Conservation (phyloP, 2,329 filamentous ascomycete genomes). For the Endothia cerciana region DNA sequence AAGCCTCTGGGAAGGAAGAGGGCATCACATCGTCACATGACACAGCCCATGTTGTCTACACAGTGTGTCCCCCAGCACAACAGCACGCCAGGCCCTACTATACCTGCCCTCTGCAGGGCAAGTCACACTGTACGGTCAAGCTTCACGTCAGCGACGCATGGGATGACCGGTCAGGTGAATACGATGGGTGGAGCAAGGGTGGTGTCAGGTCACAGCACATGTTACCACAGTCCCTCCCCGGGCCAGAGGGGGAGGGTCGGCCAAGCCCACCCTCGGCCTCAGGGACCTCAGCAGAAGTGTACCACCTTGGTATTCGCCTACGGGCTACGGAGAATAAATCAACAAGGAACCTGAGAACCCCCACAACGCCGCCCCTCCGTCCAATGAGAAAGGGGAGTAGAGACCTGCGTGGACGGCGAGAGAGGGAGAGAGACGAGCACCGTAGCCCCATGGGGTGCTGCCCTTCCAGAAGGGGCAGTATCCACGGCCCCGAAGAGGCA, state of each 20-base stretch:
- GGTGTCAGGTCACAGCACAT: slow-evolving; percentile 17
- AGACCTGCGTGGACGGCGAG: neutral
- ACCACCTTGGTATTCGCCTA: slow-evolving; percentile 24
- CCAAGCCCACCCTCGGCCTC: slow-evolving; percentile 6
- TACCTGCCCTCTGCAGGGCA: neutral
- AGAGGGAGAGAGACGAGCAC: neutral
- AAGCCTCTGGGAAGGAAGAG: slow-evolving; percentile 15
- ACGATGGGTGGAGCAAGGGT: slow-evolving; percentile 13
- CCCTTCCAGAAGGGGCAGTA: slow-evolving; percentile 43
- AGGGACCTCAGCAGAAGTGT: slow-evolving; percentile 7
- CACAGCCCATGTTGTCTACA: slow-evolving; percentile 17
- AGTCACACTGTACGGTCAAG: slow-evolving; percentile 23
- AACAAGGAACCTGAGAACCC: slow-evolving; percentile 18
- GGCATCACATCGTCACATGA: slow-evolving; percentile 25
- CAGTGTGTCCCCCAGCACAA: slow-evolving; percentile 3
- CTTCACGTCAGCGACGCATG: slow-evolving; percentile 25
- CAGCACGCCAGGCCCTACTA: neutral
- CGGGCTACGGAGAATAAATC: slow-evolving; percentile 13
- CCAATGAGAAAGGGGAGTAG: slow-evolving; percentile 25
- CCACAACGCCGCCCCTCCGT: slow-evolving; percentile 20
- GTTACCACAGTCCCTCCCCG: neutral
- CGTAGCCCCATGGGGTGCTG: slow-evolving; percentile 25
- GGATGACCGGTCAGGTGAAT: slow-evolving; percentile 21
- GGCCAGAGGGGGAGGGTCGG: neutral
- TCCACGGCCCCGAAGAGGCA: slow-evolving; percentile 41